Conservation (phyloP, 2,329 filamentous ascomycete genomes). For the Rutstroemia sp. region DNA sequence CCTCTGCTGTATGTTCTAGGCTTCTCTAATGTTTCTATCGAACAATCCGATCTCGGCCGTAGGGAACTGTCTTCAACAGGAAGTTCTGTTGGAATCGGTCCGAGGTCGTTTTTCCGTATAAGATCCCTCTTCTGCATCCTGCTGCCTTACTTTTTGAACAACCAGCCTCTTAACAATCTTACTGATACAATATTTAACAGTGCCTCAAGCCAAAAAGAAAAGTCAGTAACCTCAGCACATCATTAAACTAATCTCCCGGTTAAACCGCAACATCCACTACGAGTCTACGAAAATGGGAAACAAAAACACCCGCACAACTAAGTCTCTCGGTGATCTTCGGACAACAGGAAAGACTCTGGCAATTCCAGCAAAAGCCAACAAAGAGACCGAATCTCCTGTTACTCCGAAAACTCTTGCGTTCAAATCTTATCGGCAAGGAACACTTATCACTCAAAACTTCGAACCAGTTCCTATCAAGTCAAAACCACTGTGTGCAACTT, state of each 20-base stretch:
- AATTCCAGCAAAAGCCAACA: not conserved
- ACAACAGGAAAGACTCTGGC: not conserved
- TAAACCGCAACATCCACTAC: not conserved
- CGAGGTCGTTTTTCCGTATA: too few relatives aligned
- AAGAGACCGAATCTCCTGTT: not conserved
- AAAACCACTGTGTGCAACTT: slow-evolving; percentile 7
- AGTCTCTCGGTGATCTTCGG: not conserved
- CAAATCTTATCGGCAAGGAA: slow-evolving; percentile 6
- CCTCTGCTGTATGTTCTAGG: too few relatives aligned
- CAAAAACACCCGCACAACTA: slow-evolving; percentile 5
- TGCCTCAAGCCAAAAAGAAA: too few relatives aligned
- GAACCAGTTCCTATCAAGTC: not conserved
- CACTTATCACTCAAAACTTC: slow-evolving; percentile 5
- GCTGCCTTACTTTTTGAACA: too few relatives aligned
- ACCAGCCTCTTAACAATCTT: too few relatives aligned
- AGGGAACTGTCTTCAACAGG: too few relatives aligned
- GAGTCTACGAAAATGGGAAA: not conserved
- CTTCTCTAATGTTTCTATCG: too few relatives aligned
- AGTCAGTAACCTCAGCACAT: not conserved
- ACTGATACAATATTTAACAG: too few relatives aligned
- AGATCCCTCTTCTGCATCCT: too few relatives aligned
- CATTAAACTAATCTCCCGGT: too few relatives aligned
- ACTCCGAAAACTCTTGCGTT: slow-evolving; percentile 2
- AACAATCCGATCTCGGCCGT: too few relatives aligned
- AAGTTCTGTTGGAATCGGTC: too few relatives aligned